Conservation (phyloP, 495 filamentous ascomycete species). For the Xylaria curta region DNA sequence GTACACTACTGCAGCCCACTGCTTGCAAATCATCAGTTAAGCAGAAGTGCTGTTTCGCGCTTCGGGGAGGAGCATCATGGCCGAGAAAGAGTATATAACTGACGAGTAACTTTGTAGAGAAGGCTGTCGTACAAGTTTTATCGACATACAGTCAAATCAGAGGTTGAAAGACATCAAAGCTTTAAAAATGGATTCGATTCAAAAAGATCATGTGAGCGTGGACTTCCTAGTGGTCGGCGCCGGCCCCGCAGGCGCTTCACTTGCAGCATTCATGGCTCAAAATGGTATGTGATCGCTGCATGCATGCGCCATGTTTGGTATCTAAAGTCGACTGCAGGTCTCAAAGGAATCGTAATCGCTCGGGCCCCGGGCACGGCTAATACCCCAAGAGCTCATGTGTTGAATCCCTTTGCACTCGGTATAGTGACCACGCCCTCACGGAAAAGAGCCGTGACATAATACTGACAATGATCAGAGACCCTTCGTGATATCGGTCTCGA, state of each 20-base stretch:
- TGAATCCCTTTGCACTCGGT: constrained; percentile 58
- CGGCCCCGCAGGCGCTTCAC: constrained; percentile 56
- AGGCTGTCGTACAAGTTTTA: not conserved
- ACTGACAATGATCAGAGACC: constrained; percentile 48
- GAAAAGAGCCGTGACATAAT: not conserved
- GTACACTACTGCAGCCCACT: not conserved
- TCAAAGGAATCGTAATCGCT: constrained; percentile 56
- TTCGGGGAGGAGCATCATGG: not conserved
- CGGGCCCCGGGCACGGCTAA: constrained; percentile 53
- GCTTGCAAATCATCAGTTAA: constrained; percentile 22
- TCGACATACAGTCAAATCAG: not conserved
- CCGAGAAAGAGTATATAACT: not conserved
- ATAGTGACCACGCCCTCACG: constrained; percentile 1
- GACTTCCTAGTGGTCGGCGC: constrained; percentile 57
- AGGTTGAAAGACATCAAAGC: not conserved
- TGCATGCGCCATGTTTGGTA: not conserved
- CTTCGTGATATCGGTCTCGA: constrained; percentile 64
- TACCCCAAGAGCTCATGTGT: constrained; percentile 61
- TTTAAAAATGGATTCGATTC: constrained; percentile 15
- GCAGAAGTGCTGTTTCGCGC: not conserved
- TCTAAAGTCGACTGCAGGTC: constrained; percentile 34
- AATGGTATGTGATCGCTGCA: constrained; percentile 47
- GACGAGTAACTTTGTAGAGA: not conserved
- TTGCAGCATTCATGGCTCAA: constrained; percentile 57
- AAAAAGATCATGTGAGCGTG: constrained; percentile 4